Conservation (phyloP, 306 rosid species). For the Phaseolus lunatus region DNA sequence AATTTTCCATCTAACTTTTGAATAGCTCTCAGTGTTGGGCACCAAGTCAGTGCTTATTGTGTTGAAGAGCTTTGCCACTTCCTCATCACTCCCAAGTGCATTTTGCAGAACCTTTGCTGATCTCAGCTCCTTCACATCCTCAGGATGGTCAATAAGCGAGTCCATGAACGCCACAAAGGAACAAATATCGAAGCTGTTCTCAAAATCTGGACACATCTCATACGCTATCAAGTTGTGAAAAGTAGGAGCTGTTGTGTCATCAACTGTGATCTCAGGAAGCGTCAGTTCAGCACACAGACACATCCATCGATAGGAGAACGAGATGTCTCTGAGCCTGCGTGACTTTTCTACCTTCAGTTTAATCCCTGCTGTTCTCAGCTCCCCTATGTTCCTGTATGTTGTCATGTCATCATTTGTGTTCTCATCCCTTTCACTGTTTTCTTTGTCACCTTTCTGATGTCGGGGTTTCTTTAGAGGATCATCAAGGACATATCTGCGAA, state of each 20-base stretch:
- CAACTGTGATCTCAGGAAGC: slow-evolving; percentile 28
- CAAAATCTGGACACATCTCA: slow-evolving; percentile 51
- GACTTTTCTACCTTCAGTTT: background rate
- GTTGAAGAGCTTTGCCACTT: slow-evolving; percentile 47
- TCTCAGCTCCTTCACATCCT: slow-evolving; percentile 37
- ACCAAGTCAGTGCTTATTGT: slow-evolving; percentile 40
- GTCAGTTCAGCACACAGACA: background rate
- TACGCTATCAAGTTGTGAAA: slow-evolving; percentile 24
- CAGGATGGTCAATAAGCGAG: slow-evolving; percentile 52
- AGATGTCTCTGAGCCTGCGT: background rate
- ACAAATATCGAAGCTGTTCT: slow-evolving; percentile 39
- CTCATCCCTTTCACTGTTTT: background rate
- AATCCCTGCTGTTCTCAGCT: slow-evolving; percentile 39
- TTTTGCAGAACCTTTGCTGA: slow-evolving; percentile 32
- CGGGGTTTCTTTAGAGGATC: background rate
- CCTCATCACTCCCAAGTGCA: slow-evolving; percentile 51
- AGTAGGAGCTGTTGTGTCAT: slow-evolving; percentile 25
- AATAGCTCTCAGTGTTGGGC: background rate
- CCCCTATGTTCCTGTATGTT: slow-evolving; percentile 38
- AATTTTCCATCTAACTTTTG: accelerated
- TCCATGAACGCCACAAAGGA: slow-evolving; percentile 46
- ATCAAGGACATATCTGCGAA: background rate
- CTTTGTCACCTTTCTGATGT: too few relatives aligned
- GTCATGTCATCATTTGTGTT: background rate
- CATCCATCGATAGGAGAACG: background rate